A percentile compares a stretch with the other conserved stretches of the same genome.
Evolutionary conservation across 805 yeast species (phyloP).

Genomic region (Maudiozyma turicensis): DNA sequence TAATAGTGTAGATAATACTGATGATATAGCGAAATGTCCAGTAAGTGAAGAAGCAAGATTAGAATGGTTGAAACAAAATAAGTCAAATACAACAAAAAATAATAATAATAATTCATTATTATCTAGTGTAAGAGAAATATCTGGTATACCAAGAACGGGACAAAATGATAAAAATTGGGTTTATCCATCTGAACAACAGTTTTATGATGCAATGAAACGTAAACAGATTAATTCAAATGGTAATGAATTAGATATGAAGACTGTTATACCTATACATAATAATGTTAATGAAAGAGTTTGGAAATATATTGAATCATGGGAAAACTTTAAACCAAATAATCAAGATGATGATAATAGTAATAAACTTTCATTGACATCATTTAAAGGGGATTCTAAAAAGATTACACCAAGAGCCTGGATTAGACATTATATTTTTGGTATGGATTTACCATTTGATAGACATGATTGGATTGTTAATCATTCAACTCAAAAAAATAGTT

Average conservation of each 20-base stretch:
- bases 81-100: conserved; percentile 4
- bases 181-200: conserved; percentile 92
- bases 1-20: neutral
- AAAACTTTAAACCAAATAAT: conserved; percentile 33
- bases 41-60: conserved; percentile 56
- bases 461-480: conserved; percentile 83
- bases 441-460: conserved; percentile 81
- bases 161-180: conserved; percentile 62
- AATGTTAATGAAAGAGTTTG: conserved; percentile 90
- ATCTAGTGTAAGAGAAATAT: conserved; percentile 54
- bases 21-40: conserved; percentile 42
- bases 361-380: conserved; percentile 65
- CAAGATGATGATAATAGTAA: neutral
- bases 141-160: conserved; percentile 77
- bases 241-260: conserved; percentile 67
- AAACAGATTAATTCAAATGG: conserved; percentile 72
- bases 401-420: conserved; percentile 82
- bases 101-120: conserved; percentile 28
- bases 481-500: neutral
- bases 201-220: conserved; percentile 86
- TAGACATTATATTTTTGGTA: conserved; percentile 50
- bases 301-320: conserved; percentile 81
- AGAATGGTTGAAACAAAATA: conserved; percentile 41
- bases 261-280: conserved; percentile 90
- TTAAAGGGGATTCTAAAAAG: conserved; percentile 80